Base-by-base conservation (phyloP, 2,329 filamentous ascomycete genomes). In the Epichloe sylvatica region DNA sequence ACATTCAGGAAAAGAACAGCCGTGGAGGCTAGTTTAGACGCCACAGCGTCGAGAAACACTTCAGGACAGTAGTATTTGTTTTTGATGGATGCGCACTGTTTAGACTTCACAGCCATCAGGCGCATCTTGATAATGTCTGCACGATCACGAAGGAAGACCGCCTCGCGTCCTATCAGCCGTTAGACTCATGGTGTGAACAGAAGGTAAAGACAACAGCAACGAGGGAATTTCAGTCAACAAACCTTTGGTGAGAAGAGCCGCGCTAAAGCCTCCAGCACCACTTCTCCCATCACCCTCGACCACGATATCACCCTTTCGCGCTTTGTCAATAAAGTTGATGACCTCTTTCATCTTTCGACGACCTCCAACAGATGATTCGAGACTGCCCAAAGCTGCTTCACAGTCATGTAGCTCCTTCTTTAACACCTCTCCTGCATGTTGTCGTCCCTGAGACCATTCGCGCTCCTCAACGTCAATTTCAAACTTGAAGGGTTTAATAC, bases 61-160 rank as follows among this genome's bases (percentile, higher is more conserved):
- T 98, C 92, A 0, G 92, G 92, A 62, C 92, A 98, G 69, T 92
- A 81, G 70, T 97, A 96, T 71, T 96, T 96, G 72, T 94, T 95
- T 61, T 84, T 83, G 57, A 83, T 75, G 56, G 72, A 80, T 52
- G 81, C 77, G 68, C 92, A 98, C 68, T 95, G 90, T 64, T 91
- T 88, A 15, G 86, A 92, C 65, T 91, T 92, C 51, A 95, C 76
- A 41, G 92, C 92, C 51, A 86, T 66, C 36, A 97, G 76, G 19
- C 92, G 85, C 81, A 97, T 87, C 64, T 86, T 89, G 64, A 98
- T 80, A 49, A 96, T 84, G 54, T 91, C 85, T 21, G 89, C 83
- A 37, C 92, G 84, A 62, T 97, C 91, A 33, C 89, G 86, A 45
- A 98, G 82, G 73, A 98, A 98, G 41, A 91, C 80, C 36, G 89